Conservation (phyloP, 108 stramenopile species). For the Schizochytrium sp. region DNA sequence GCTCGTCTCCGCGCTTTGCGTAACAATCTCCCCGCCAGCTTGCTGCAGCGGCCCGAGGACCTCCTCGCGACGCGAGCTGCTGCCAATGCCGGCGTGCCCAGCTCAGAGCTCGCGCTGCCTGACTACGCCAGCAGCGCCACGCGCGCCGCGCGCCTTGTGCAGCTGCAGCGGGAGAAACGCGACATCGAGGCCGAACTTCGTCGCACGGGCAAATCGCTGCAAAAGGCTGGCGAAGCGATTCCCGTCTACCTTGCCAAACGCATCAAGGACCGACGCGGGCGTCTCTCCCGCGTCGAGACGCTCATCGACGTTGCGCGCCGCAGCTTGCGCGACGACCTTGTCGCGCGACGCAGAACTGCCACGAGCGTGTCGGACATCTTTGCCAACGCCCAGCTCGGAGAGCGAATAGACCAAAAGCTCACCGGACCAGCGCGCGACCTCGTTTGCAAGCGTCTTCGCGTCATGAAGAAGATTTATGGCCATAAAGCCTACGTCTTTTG, state of each 20-base stretch:
- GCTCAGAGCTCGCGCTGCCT: not conserved
- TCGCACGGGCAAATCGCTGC: not conserved
- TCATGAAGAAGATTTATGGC: conserved; percentile 15
- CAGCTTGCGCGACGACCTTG: not conserved
- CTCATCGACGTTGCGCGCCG: not conserved
- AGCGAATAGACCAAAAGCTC: conserved; percentile 15
- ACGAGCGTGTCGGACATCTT: not conserved
- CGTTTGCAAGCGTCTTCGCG: not conserved
- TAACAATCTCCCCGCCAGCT: not conserved
- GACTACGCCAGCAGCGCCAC: not conserved
- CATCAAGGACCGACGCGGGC: not conserved
- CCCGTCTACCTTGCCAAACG: not conserved
- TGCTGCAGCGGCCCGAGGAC: not conserved
- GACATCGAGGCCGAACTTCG: not conserved
- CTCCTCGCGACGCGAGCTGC: not conserved
- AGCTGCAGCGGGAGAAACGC: not conserved
- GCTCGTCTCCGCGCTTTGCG: not conserved
- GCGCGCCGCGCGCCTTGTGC: not conserved
- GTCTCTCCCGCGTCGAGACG: not conserved
- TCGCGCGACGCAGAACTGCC: not conserved
- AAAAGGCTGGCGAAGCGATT: not conserved
- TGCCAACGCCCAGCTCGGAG: not conserved
- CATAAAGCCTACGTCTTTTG: not conserved
- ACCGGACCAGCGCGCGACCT: not conserved
- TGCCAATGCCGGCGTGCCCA: not conserved